Evolutionary conservation across 2,329 filamentous ascomycete species (phyloP).

Genomic region (Byssothecium circinans): DNA sequence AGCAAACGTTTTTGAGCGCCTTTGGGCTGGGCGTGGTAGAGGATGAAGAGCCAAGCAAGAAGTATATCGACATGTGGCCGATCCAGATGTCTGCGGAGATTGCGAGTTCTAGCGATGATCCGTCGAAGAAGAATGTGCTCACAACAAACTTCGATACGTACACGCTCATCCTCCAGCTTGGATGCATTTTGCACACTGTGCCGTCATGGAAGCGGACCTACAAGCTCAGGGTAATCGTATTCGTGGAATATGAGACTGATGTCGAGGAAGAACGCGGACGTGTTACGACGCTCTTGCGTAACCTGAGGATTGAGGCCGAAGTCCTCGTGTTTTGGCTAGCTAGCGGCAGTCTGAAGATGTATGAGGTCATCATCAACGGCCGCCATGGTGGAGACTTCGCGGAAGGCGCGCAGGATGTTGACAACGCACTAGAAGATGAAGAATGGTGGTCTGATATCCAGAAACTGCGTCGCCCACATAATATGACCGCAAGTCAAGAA

Average conservation of each 20-base stretch:
- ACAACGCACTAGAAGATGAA: constrained; percentile 68
- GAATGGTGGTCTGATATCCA: constrained; percentile 83
- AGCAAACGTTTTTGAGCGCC: constrained; percentile 27
- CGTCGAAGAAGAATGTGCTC: constrained; percentile 61
- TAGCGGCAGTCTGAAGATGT: constrained; percentile 69
- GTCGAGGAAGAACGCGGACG: constrained; percentile 75
- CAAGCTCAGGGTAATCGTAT: constrained; percentile 75
- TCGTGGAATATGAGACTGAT: constrained; percentile 86
- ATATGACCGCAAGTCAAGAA: constrained; percentile 47
- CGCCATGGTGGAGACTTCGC: constrained; percentile 53
- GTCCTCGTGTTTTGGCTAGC: constrained; percentile 82
- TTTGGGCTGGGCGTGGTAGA: constrained; percentile 39
- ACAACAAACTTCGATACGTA: constrained; percentile 93
- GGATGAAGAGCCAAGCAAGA: constrained; percentile 64
- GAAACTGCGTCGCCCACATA: constrained; percentile 44
- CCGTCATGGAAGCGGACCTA: constrained; percentile 77
- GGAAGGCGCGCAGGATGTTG: constrained; percentile 62
- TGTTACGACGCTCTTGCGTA: constrained; percentile 74
- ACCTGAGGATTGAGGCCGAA: constrained; percentile 77
- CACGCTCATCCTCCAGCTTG: constrained; percentile 81
- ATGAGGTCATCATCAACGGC: constrained; percentile 77
- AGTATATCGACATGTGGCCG: constrained; percentile 85
- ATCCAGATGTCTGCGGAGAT: constrained; percentile 92
- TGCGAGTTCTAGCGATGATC: constrained; percentile 45
- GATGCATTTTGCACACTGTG: constrained; percentile 81